Evolutionary conservation across 192 early-diverging fungal genomes (phyloP).

Genomic region (Linnemannia zychae): DNA sequence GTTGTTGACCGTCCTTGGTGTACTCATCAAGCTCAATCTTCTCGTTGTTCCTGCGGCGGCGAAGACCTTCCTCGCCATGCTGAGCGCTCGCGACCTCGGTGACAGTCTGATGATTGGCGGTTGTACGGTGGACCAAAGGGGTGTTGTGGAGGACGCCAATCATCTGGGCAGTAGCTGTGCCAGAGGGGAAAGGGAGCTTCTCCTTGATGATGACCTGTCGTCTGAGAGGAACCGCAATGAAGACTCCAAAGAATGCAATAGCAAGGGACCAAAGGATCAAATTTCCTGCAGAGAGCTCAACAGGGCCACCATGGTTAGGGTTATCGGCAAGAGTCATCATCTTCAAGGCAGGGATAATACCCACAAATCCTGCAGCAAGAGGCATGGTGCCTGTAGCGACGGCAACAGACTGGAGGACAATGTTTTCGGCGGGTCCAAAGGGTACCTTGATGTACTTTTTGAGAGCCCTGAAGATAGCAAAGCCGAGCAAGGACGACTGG

Average conservation of each 20-base stretch:
- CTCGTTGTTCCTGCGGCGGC: not conserved
- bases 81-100: slow-evolving; percentile 1
- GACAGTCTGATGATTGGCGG: not conserved
- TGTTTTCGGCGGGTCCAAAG: slow-evolving; percentile 88
- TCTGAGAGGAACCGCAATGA: slow-evolving; percentile 86
- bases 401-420: slow-evolving; percentile 85
- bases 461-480: slow-evolving; percentile 79
- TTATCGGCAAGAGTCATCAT: slow-evolving; percentile 71
- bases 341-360: slow-evolving; percentile 87
- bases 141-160: slow-evolving; percentile 79
- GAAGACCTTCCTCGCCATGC: slow-evolving; percentile 17
- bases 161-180: slow-evolving; percentile 89
- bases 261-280: slow-evolving; percentile 83
- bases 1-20: slow-evolving; percentile 14
- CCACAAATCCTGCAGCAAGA: slow-evolving; percentile 83
- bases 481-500: slow-evolving; percentile 80
- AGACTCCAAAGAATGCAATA: slow-evolving; percentile 89
- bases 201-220: slow-evolving; percentile 84
- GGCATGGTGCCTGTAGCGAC: slow-evolving; percentile 92
- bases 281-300: slow-evolving; percentile 61
- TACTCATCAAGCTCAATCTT: slow-evolving; percentile 20
- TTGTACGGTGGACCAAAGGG: slow-evolving; percentile 61
- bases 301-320: slow-evolving; percentile 49
- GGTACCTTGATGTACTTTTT: slow-evolving; percentile 59
- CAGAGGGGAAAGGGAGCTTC: slow-evolving; percentile 88